Percentiles rank a stretch among this genome's conserved stretches.
These are phyloP conservation scores for Neurospora terricola DNA, from an alignment of 495 filamentous ascomycete species.

Conservation along the genomic window DNA sequence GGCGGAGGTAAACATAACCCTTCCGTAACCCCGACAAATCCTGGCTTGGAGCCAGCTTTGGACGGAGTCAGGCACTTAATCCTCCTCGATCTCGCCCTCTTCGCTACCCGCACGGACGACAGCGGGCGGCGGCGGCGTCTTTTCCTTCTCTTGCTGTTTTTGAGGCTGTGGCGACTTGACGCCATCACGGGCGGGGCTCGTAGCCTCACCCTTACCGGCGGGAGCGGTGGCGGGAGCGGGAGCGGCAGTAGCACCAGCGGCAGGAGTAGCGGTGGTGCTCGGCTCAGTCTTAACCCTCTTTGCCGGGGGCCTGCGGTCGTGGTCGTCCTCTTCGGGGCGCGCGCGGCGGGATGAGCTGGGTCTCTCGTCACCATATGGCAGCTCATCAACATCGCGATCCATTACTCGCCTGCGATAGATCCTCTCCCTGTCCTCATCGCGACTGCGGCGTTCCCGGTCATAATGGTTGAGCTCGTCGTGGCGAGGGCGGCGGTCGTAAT, in stretches of 20 bases:
- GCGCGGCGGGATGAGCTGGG: slow-evolving; percentile 54
- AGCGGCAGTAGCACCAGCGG: not conserved
- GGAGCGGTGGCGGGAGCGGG: not conserved
- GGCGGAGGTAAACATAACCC: not conserved
- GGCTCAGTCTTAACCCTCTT: slow-evolving; percentile 14
- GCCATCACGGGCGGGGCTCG: slow-evolving; percentile 33
- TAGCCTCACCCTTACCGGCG: slow-evolving; percentile 1
- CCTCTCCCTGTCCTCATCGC: slow-evolving; percentile 78
- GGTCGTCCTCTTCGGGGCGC: slow-evolving; percentile 67
- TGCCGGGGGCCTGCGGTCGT: slow-evolving; percentile 52
- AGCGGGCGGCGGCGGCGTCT: slow-evolving; percentile 37
- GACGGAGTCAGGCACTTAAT: slow-evolving; percentile 33
- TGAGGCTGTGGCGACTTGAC: slow-evolving; percentile 44
- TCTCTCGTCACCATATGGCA: slow-evolving; percentile 79
- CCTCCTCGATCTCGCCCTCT: slow-evolving; percentile 97
- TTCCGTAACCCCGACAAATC: not conserved
- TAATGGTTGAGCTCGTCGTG: slow-evolving; percentile 45
- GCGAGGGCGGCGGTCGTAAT: slow-evolving; percentile 30
- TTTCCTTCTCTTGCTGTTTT: slow-evolving; percentile 49
- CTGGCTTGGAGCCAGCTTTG: not conserved
- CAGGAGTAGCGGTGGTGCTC: not conserved
- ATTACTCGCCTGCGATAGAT: slow-evolving; percentile 76
- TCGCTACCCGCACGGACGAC: slow-evolving; percentile 77
- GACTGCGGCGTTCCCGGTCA: slow-evolving; percentile 63
- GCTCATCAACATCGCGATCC: slow-evolving; percentile 63